Conservation (phyloP, 352 stramenopile genomes). For the Ophiocytium majus region DNA sequence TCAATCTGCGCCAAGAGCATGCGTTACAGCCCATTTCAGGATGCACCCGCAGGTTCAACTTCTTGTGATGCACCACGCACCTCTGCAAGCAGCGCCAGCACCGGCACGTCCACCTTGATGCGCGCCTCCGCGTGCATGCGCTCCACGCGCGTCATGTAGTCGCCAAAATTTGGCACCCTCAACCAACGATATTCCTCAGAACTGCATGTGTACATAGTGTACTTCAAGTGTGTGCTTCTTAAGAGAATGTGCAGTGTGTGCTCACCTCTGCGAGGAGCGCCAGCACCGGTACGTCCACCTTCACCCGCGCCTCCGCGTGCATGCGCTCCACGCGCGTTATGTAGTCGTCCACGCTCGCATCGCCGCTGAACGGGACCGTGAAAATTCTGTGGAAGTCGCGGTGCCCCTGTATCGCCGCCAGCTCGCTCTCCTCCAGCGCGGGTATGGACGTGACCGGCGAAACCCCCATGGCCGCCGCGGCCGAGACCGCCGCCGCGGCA, state of each 20-base stretch:
- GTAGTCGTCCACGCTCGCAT: constrained; percentile 34
- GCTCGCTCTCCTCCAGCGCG: constrained; percentile 18
- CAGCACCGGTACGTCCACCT: neutral
- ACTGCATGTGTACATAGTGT: too few species aligned
- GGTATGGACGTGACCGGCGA: neutral
- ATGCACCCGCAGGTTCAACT: too few species aligned
- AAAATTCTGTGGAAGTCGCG: constrained; percentile 33
- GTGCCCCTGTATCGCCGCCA: constrained; percentile 33
- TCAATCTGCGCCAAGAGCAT: too few species aligned
- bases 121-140: neutral
- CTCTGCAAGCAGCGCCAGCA: constrained; percentile 24
- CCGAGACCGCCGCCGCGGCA: neutral
- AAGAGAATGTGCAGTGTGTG: too few species aligned
- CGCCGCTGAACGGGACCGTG: constrained; percentile 39
- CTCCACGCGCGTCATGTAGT: constrained; percentile 28
- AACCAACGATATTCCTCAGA: too few species aligned
- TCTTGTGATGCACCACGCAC: too few species aligned
- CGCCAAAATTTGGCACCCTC: too few species aligned
- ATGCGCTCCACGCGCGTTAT: constrained; percentile 29
- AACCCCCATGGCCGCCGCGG: neutral
- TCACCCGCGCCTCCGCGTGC: neutral
- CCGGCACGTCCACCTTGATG: neutral
- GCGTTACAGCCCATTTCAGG: too few species aligned
- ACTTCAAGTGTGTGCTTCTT: too few species aligned
- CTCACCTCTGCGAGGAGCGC: constrained; percentile 33